Percentiles rank a stretch among this genome's conserved stretches.
Evolutionary conservation across 495 filamentous ascomycete species (phyloP).

Genomic region (Neurospora terricola): DNA sequence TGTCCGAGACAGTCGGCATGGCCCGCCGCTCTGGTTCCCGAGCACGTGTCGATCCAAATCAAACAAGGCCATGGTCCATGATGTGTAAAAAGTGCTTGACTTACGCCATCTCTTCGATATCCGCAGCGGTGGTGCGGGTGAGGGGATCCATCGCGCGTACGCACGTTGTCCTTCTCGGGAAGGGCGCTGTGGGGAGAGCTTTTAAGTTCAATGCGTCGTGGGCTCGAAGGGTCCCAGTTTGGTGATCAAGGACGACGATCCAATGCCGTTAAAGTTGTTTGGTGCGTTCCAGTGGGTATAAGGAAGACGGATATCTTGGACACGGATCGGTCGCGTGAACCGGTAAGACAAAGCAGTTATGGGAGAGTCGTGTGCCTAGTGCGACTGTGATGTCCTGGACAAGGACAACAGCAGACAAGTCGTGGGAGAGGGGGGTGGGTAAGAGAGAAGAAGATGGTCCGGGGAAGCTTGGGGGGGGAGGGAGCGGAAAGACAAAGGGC

Average conservation of each 20-base stretch:
- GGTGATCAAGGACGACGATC: not conserved
- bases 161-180: not conserved
- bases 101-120: constrained; percentile 14
- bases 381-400: not conserved
- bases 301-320: not conserved
- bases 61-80: not conserved
- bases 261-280: not conserved
- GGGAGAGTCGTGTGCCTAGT: not conserved
- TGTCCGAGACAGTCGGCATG: not conserved
- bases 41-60: not conserved
- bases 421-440: not conserved
- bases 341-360: not conserved
- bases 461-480: not conserved
- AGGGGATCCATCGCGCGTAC: constrained; percentile 2
- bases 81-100: not conserved
- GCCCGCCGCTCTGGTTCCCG: not conserved
- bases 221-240: not conserved
- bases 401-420: not conserved
- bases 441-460: not conserved
- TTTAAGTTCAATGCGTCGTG: not conserved
- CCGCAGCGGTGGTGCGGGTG: not conserved
- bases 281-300: not conserved
- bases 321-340: not conserved
- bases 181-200: not conserved
- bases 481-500: not conserved